Evolutionary conservation across 805 yeast species (phyloP).

Genomic region (Cyberlindnera suaveolens): DNA sequence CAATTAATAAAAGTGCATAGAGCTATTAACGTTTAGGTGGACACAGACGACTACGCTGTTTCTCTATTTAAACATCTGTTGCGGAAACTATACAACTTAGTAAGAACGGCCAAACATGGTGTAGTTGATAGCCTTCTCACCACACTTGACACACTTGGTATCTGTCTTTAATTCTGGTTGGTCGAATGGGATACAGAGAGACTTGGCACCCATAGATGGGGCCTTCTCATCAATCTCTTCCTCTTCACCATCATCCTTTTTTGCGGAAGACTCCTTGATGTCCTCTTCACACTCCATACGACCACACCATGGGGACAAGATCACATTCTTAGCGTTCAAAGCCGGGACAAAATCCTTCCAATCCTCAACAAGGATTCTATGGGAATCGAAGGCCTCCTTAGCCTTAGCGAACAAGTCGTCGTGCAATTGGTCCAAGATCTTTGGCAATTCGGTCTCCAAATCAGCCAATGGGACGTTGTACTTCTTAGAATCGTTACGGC

Average conservation of each 20-base stretch:
- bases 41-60: neutral
- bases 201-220: slow-evolving; percentile 99
- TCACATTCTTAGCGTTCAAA: slow-evolving; percentile 83
- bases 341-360: slow-evolving; percentile 93
- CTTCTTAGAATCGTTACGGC: slow-evolving; percentile 87
- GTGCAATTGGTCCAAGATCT: slow-evolving; percentile 79
- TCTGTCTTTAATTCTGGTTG: slow-evolving; percentile 79
- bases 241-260: slow-evolving; percentile 74
- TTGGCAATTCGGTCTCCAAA: slow-evolving; percentile 61
- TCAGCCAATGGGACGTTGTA: slow-evolving; percentile 57
- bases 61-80: neutral
- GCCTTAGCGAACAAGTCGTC: slow-evolving; percentile 68
- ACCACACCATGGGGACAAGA: slow-evolving; percentile 98
- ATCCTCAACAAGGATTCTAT: slow-evolving; percentile 72
- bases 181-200: slow-evolving; percentile 91
- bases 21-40: neutral
- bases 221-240: slow-evolving; percentile 94
- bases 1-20: neutral
- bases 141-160: slow-evolving; percentile 87
- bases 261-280: slow-evolving; percentile 83
- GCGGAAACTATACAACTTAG: slow-evolving; percentile 28
- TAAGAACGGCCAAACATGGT: slow-evolving; percentile 98
- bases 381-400: slow-evolving; percentile 74
- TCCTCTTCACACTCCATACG: slow-evolving; percentile 91
- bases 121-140: slow-evolving; percentile 66